Evolutionary conservation across 2,329 filamentous ascomycete species (phyloP), one percentile per base, ranked within the genome.

Genomic region (Trichoderma aggressivum): DNA sequence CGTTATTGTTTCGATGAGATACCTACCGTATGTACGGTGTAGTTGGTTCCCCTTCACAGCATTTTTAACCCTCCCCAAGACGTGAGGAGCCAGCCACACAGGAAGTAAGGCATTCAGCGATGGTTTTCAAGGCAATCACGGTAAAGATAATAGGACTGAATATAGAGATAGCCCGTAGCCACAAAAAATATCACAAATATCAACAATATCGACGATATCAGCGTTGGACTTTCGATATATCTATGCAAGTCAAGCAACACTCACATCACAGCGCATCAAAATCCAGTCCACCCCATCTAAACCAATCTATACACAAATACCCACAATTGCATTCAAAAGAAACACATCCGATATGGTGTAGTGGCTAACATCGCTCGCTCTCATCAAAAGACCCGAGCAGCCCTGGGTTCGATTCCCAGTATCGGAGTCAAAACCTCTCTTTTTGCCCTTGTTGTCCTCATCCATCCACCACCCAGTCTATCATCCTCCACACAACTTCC

Each of bases 301-400:
- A 24, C 47, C 21, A n/a, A 61, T 18, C 7, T 67, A 30, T 67
- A 67, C 5, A 2, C 10, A 12, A 67, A 67, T 8, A 12, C 2
- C 26, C 7, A 11, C 26, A 1, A 4, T 3, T 14, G 8, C 3
- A 8, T 8, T 8, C 53, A 67, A 65, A 8, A 16, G n/a, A 67
- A 59, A 5, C 12, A 21, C 21, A 75, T 78, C 77, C 77, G 77
- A 75, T 78, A 79, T 79, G 77, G 78, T 79, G 78, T 79, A 79
- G 78, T 79, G 78, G 78, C 78, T 79, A 79, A 79, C 78, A 79
- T 79, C 78, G 78, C 77, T 79, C 77, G 78, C 71, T 72, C 71
- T 72, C 71, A 72, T 24, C 11, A n/a, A 0, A 16, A 56, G 47
- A 7, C 4, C 71, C 71, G 71, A 72, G 71, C 71, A 72, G 71